These are phyloP conservation scores for Neofusicoccum parvum DNA, from an alignment of 2,329 filamentous ascomycete species.

Conservation along the genomic window DNA sequence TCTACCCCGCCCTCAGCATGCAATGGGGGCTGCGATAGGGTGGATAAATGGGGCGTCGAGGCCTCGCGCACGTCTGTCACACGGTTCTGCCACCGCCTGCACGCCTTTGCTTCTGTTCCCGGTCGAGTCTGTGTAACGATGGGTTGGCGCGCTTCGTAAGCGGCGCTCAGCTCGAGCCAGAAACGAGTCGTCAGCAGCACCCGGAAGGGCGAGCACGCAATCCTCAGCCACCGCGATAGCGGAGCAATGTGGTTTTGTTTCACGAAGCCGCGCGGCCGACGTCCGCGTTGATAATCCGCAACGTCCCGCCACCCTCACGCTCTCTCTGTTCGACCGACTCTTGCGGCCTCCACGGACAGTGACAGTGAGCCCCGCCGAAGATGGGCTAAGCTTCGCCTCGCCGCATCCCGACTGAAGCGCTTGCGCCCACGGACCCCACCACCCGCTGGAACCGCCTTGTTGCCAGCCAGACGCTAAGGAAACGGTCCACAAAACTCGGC, in stretches of 20 bases:
- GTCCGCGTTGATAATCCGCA: neutral
- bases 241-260: neutral
- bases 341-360: too few species aligned
- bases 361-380: too few species aligned
- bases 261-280: neutral
- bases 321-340: neutral
- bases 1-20: neutral
- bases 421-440: neutral
- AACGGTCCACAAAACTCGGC: too few species aligned
- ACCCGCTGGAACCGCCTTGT: too few species aligned
- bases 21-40: neutral
- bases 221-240: neutral
- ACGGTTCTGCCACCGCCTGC: neutral
- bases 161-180: neutral
- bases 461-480: too few species aligned
- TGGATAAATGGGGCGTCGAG: neutral
- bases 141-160: neutral
- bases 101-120: neutral
- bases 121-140: neutral
- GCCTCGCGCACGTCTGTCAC: neutral
- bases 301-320: neutral
- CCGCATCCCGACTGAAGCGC: neutral
- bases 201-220: constrained; percentile 1
- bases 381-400: neutral
- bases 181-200: neutral